Evolutionary conservation across 2,329 filamentous ascomycete species (phyloP).

Genomic region (Thelonectria blattea): DNA sequence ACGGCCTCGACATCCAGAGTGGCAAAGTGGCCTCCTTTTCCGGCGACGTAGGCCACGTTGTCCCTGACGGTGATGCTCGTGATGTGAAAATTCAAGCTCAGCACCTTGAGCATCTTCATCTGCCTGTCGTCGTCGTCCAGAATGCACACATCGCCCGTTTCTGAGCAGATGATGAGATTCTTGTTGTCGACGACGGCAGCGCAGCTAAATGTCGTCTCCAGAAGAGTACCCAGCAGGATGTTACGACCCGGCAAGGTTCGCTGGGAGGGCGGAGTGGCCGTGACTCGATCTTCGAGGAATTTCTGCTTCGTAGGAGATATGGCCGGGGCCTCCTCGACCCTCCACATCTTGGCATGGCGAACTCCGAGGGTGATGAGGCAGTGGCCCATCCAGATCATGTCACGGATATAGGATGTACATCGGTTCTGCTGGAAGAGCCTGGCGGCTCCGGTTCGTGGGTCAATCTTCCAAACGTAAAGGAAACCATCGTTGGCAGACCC

Average conservation of each 20-base stretch:
- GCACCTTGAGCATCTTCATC: constrained; percentile 72
- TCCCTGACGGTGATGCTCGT: constrained; percentile 69
- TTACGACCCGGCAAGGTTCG: constrained; percentile 85
- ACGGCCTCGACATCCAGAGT: constrained; percentile 59
- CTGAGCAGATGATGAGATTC: constrained; percentile 83
- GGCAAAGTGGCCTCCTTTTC: constrained; percentile 66
- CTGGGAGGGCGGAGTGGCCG: constrained; percentile 43
- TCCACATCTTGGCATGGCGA: constrained; percentile 93
- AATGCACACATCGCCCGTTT: constrained; percentile 87
- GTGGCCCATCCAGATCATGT: constrained; percentile 90
- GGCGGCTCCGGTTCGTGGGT: constrained; percentile 79
- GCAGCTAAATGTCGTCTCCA: constrained; percentile 85
- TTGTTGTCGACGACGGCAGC: constrained; percentile 72
- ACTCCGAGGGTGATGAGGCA: constrained; percentile 86
- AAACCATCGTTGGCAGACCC: constrained; percentile 93
- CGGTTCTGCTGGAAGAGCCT: constrained; percentile 85
- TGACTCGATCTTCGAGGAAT: constrained; percentile 51
- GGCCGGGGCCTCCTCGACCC: constrained; percentile 70
- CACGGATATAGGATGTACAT: constrained; percentile 84
- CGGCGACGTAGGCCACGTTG: constrained; percentile 69
- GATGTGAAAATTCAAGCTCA: constrained; percentile 70
- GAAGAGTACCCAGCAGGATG: constrained; percentile 78
- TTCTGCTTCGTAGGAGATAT: constrained; percentile 69
- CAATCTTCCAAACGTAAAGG: constrained; percentile 88
- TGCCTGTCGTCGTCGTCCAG: constrained; percentile 77